Evolutionary conservation across 1,139 yeast species (phyloP).

Genomic region (Chernovozyma aurita): DNA sequence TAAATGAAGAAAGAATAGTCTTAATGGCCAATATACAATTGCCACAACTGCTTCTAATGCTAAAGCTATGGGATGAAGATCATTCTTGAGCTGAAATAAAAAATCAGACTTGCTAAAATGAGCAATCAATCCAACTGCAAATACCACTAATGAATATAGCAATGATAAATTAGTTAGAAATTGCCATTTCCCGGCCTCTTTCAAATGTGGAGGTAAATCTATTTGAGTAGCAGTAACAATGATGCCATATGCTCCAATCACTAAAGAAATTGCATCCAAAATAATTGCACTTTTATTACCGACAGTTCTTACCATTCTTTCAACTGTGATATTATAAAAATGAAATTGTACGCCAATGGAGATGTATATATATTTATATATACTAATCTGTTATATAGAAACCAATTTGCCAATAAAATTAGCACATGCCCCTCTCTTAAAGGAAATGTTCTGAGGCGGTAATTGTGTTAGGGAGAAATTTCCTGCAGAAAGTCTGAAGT

Average conservation of each 20-base stretch:
- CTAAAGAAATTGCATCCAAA: slow-evolving; percentile 24
- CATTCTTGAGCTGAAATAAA: slow-evolving; percentile 29
- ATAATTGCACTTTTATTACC: slow-evolving; percentile 27
- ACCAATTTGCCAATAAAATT: too few species aligned
- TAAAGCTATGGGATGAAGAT: slow-evolving; percentile 47
- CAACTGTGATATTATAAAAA: slow-evolving; percentile 5
- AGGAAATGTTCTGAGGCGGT: too few species aligned
- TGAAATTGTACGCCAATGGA: too few species aligned
- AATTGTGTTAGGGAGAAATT: too few species aligned
- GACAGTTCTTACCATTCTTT: slow-evolving; percentile 17
- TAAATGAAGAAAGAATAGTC: slow-evolving; percentile 44
- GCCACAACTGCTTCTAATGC: slow-evolving; percentile 59
- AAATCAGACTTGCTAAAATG: slow-evolving; percentile 25
- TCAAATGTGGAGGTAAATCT: slow-evolving; percentile 40
- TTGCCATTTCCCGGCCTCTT: slow-evolving; percentile 60
- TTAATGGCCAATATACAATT: slow-evolving; percentile 61
- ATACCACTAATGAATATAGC: slow-evolving; percentile 42
- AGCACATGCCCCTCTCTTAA: too few species aligned
- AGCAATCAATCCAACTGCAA: slow-evolving; percentile 34
- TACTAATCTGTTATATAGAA: too few species aligned
- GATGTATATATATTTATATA: too few species aligned
- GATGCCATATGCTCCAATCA: slow-evolving; percentile 30
- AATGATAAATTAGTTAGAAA: slow-evolving; percentile 63
- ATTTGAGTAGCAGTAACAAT: slow-evolving; percentile 11
- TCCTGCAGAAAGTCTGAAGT: too few species aligned